phyloP scores from a whole-genome alignment of 805 yeast species.

The Ogataea allantospora region DNA sequence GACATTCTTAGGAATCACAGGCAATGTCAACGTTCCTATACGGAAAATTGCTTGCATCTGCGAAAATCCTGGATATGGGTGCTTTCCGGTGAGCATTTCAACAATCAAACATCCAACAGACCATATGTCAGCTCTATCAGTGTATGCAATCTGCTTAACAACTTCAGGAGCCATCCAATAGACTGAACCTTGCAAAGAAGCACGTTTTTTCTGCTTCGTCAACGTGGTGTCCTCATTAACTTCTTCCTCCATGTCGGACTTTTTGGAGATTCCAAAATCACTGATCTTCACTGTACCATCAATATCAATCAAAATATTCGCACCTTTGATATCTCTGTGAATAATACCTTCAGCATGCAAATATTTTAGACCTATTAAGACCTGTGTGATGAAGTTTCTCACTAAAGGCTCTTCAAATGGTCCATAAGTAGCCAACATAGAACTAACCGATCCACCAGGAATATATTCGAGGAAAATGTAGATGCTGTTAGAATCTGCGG shows the following conservation, averaged over 20 bases:
- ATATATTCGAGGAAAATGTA: constrained; percentile 69
- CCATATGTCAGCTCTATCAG: constrained; percentile 96
- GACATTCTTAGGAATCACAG: constrained; percentile 74
- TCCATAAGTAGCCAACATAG: constrained; percentile 57
- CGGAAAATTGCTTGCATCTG: constrained; percentile 97
- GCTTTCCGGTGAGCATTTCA: constrained; percentile 94
- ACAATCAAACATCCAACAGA: constrained; percentile 91
- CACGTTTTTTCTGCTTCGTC: constrained; percentile 57
- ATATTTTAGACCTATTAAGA: constrained; percentile 53
- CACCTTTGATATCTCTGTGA: constrained; percentile 66
- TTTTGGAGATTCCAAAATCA: constrained; percentile 66
- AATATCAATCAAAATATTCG: constrained; percentile 57
- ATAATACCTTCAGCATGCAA: constrained; percentile 57
- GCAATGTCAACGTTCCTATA: constrained; percentile 82
- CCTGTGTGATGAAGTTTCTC: constrained; percentile 53
- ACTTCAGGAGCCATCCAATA: constrained; percentile 99
- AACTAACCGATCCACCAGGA: constrained; percentile 48
- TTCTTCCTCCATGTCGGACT: constrained; percentile 33
- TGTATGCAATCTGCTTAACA: constrained; percentile 87
- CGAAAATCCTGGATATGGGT: constrained; percentile 91
- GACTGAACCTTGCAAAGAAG: constrained; percentile 89
- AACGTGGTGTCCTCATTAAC: constrained; percentile 31
- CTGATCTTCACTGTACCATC: constrained; percentile 62
- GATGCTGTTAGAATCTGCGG: constrained; percentile 64
- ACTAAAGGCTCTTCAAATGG: constrained; percentile 62